These are phyloP conservation scores for Ceratobasidium sp. DNA, from an alignment of 1,284 basidiomycete species.

Conservation along the genomic window DNA sequence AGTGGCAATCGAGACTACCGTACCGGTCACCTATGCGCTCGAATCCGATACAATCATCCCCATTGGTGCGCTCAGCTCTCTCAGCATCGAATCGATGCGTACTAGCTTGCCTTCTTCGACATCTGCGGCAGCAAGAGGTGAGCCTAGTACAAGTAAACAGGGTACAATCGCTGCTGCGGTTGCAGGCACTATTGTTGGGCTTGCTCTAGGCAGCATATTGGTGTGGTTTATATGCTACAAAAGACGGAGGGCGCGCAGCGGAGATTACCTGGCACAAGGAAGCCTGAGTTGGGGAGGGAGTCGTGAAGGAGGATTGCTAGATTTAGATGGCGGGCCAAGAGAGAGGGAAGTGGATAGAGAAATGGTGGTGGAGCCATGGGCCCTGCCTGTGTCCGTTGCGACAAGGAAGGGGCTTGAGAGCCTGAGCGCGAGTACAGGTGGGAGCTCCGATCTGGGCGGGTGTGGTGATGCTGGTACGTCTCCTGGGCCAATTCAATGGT, in stretches of 20 bases:
- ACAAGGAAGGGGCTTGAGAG: no score
- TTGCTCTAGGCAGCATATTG: not conserved
- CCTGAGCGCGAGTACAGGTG: no score
- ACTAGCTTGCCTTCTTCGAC: constrained; percentile 2
- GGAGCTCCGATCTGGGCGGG: no score
- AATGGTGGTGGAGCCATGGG: constrained; percentile 7
- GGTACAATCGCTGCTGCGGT: not conserved
- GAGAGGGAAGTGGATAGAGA: no score
- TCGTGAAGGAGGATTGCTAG: not conserved
- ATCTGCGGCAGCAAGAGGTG: not conserved
- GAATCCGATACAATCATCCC: constrained; percentile 6
- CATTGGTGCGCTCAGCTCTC: not conserved
- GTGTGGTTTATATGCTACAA: not conserved
- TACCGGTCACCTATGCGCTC: constrained; percentile 23
- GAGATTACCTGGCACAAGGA: constrained; percentile 5
- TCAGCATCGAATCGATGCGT: constrained; percentile 5
- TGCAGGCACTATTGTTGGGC: not conserved
- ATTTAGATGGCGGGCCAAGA: not conserved
- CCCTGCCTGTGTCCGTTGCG: not conserved
- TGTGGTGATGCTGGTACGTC: no score
- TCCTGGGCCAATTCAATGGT: no score
- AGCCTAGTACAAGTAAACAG: not conserved
- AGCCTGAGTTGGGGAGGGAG: not conserved
- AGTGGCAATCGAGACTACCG: constrained; percentile 15
- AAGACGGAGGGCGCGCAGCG: not conserved